A percentile compares a stretch with the other conserved stretches of the same genome.
Evolutionary conservation across 139 green algal species (phyloP).

Genomic region (Coelastrella sp.): DNA sequence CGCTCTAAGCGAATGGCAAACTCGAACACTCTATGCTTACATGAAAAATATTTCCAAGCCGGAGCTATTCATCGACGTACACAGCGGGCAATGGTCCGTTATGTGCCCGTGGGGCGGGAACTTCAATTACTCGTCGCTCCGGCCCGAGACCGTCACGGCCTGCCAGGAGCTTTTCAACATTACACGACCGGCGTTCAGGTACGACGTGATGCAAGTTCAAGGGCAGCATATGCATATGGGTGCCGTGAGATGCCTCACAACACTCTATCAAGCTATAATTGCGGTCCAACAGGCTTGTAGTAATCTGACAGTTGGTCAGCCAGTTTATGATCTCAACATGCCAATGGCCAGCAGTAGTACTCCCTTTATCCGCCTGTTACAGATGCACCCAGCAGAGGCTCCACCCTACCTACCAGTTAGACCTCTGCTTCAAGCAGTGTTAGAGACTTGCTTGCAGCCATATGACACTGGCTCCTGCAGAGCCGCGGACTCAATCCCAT

Average conservation of each 20-base stretch:
- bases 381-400: too few species aligned
- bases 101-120: conserved; percentile 16
- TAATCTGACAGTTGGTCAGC: too few species aligned
- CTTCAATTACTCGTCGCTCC: not conserved
- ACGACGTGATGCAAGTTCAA: not conserved
- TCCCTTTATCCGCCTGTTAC: too few species aligned
- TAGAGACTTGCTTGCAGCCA: too few species aligned
- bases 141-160: not conserved
- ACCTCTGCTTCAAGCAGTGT: too few species aligned
- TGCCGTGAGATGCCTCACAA: not conserved
- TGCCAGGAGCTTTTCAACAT: not conserved
- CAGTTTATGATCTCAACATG: too few species aligned
- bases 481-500: too few species aligned
- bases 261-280: not conserved
- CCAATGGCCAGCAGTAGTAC: too few species aligned
- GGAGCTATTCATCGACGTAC: conserved; percentile 19
- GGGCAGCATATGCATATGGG: not conserved
- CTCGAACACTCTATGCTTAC: conserved; percentile 4
- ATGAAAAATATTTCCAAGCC: not conserved
- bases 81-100: conserved; percentile 6
- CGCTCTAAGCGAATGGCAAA: conserved; percentile 25
- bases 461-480: too few species aligned
- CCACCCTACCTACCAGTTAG: too few species aligned
- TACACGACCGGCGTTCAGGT: not conserved
- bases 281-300: too few species aligned